phyloP scores from a whole-genome alignment of 2,329 filamentous ascomycete species.

The Xylariaceae sp. region DNA sequence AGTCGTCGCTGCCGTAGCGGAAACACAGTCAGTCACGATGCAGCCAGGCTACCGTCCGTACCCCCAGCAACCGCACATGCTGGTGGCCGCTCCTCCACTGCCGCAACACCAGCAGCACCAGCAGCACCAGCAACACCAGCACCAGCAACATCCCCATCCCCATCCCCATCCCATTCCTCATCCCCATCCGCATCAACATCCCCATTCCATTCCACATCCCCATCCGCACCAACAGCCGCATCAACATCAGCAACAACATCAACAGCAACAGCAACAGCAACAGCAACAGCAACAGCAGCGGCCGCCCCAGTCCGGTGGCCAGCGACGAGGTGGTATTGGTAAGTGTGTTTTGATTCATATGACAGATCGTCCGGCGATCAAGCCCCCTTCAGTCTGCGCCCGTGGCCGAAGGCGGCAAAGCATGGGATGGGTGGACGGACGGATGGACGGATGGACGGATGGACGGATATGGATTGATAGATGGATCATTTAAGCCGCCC shows the following conservation, averaged over 20 bases:
- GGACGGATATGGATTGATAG: background rate
- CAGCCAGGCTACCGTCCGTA: slow-evolving; percentile 51
- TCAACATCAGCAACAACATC: slow-evolving; percentile 40
- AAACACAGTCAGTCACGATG: slow-evolving; percentile 39
- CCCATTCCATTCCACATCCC: background rate
- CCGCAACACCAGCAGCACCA: slow-evolving; percentile 47
- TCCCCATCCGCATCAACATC: background rate
- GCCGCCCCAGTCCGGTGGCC: slow-evolving; percentile 45
- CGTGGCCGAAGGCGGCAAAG: background rate
- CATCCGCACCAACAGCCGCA: slow-evolving; percentile 30
- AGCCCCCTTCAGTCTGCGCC: background rate
- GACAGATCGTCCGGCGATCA: slow-evolving; percentile 8
- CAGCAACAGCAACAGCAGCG: slow-evolving; percentile 47
- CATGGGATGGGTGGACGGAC: background rate
- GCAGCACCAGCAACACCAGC: slow-evolving; percentile 38
- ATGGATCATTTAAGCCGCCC: background rate
- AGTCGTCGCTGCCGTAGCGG: slow-evolving; percentile 1
- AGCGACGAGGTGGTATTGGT: slow-evolving; percentile 53
- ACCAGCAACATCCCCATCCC: background rate
- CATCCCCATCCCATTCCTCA: background rate
- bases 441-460: background rate
- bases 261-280: slow-evolving; percentile 24
- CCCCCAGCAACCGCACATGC: slow-evolving; percentile 43
- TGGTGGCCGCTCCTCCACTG: slow-evolving; percentile 24
- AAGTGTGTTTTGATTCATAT: slow-evolving; percentile 27